Evolutionary conservation across 805 yeast species (phyloP).

Genomic region (Myxozyma vanderwaltii): DNA sequence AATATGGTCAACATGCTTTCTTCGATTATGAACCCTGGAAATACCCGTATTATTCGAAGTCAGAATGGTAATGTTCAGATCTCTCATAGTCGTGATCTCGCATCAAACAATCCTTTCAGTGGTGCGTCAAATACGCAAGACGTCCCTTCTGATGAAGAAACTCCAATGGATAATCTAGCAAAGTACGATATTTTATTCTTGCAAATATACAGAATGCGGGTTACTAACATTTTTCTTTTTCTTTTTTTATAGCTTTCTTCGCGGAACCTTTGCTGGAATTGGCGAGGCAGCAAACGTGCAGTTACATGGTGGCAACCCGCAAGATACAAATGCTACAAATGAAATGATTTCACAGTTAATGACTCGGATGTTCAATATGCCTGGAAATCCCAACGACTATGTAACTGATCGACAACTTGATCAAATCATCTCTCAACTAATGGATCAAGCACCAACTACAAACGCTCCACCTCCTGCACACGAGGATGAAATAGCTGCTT

Average conservation of each 20-base stretch:
- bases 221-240: background rate
- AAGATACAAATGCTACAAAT: background rate
- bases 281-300: background rate
- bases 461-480: constrained; percentile 33
- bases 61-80: background rate
- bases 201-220: background rate
- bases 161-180: constrained; percentile 26
- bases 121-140: background rate
- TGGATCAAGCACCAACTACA: constrained; percentile 30
- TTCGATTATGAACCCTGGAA: constrained; percentile 9
- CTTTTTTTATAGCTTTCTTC: constrained; percentile 26
- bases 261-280: constrained; percentile 19
- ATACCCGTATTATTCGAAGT: background rate
- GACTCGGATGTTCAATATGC: constrained; percentile 22
- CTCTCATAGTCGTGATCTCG: background rate
- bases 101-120: background rate
- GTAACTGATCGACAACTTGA: constrained; percentile 33
- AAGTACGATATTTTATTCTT: background rate
- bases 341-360: constrained; percentile 11
- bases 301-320: background rate
- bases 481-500: constrained; percentile 14
- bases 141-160: background rate
- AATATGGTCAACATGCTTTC: constrained; percentile 17
- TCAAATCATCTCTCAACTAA: constrained; percentile 32
- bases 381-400: constrained; percentile 32